A percentile compares a stretch with the other conserved stretches of the same genome.
phyloP scores from a whole-genome alignment of 176 grass and related monocot species.

The Oryza rufipogon region DNA sequence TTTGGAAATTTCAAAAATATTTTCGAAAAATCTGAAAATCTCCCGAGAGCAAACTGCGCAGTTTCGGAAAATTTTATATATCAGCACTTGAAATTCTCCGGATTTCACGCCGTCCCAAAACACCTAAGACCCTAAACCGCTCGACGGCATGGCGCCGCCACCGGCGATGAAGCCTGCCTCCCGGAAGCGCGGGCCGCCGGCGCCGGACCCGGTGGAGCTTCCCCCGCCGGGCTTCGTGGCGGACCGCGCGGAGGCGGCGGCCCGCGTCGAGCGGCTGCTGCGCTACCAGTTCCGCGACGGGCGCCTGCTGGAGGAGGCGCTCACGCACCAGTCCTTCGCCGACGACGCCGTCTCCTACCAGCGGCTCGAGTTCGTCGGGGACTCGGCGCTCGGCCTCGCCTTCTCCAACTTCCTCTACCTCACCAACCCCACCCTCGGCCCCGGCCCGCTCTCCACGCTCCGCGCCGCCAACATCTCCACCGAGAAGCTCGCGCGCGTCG shows the following conservation, averaged over 20 bases:
- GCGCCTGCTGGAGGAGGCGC: conserved; percentile 63
- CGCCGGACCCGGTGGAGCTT: conserved; percentile 11
- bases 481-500: conserved; percentile 74
- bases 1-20: too few relatives aligned
- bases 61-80: too few relatives aligned
- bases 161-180: not conserved
- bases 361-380: conserved; percentile 84
- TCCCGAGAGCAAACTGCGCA: too few relatives aligned
- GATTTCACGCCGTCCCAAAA: not conserved
- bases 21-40: too few relatives aligned
- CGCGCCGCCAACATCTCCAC: conserved; percentile 76
- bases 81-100: not conserved
- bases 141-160: not conserved
- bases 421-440: conserved; percentile 48
- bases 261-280: conserved; percentile 55
- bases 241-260: conserved; percentile 27
- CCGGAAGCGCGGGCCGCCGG: conserved; percentile 19
- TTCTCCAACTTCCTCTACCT: conserved; percentile 62
- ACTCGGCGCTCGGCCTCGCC: conserved; percentile 63
- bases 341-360: conserved; percentile 46
- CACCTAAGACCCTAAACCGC: not conserved
- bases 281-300: conserved; percentile 60
- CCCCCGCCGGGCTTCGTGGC: conserved; percentile 29
- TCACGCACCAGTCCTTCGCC: conserved; percentile 71
- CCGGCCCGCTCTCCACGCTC: conserved; percentile 62